Percentiles rank a stretch among this genome's conserved stretches.
Conservation (phyloP, 2,329 filamentous ascomycete genomes). For the Colletotrichum lupini region DNA sequence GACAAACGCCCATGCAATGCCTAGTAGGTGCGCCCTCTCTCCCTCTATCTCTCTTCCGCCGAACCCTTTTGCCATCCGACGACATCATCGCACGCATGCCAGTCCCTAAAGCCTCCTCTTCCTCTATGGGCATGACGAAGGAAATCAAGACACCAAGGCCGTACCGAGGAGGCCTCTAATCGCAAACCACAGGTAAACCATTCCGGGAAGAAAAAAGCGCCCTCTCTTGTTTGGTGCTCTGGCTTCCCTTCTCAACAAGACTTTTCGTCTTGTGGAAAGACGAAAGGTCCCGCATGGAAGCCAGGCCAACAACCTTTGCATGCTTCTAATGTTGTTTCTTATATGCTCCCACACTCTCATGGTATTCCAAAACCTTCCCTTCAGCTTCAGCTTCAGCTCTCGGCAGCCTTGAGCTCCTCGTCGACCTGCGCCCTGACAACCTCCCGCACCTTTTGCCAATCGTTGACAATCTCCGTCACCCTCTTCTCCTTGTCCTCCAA, state of each 20-base stretch:
- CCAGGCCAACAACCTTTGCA: neutral
- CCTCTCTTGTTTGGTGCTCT: neutral
- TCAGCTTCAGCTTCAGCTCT: slow-evolving; percentile 31
- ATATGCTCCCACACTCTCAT: neutral
- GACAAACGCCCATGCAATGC: neutral
- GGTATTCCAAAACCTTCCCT: neutral
- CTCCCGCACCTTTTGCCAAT: slow-evolving; percentile 80
- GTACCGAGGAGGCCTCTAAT: neutral
- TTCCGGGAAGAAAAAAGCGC: slow-evolving; percentile 2
- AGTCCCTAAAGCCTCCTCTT: neutral
- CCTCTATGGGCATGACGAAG: neutral
- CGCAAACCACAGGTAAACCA: neutral
- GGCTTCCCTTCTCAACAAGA: neutral
- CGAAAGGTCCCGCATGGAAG: neutral
- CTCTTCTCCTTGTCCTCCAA: slow-evolving; percentile 81
- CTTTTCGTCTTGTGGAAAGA: neutral
- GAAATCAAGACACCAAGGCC: slow-evolving; percentile 1
- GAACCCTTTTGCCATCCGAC: neutral
- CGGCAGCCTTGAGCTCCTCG: slow-evolving; percentile 59
- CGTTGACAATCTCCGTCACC: slow-evolving; percentile 75
- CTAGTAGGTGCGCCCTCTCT: neutral
- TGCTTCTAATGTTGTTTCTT: neutral
- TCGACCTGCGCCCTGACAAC: slow-evolving; percentile 81
- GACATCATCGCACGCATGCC: neutral
- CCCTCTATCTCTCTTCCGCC: too few species aligned